These are phyloP conservation scores for Anthracocystis setariae DNA, from an alignment of 1,284 basidiomycete species.

Conservation along the genomic window DNA sequence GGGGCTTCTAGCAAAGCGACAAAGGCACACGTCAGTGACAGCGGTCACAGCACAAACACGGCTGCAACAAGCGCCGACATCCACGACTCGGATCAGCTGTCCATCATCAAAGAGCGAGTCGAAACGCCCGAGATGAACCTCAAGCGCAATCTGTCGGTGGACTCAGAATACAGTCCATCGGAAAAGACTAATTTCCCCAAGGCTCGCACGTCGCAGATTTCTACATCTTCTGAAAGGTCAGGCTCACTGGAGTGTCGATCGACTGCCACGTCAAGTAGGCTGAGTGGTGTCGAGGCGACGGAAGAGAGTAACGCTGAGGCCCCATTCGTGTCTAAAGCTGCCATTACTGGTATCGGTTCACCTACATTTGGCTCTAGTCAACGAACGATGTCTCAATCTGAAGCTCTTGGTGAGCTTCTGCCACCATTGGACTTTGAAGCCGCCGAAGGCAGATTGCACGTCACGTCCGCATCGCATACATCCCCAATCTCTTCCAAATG, in stretches of 20 bases:
- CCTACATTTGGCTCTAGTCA: conserved; percentile 19
- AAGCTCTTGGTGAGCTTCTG: conserved; percentile 16
- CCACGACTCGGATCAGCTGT: conserved; percentile 38
- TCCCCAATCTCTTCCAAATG: conserved; percentile 15
- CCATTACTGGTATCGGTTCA: conserved; percentile 21
- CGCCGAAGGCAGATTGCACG: background rate
- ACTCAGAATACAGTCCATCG: conserved; percentile 12
- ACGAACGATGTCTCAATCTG: conserved; percentile 15
- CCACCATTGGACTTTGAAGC: conserved; percentile 21
- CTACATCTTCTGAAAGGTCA: conserved; percentile 20
- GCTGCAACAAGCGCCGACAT: conserved; percentile 40
- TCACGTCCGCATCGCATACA: conserved; percentile 12
- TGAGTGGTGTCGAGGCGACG: background rate
- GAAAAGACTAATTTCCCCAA: conserved; percentile 2
- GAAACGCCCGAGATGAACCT: conserved; percentile 30
- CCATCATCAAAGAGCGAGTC: conserved; percentile 38
- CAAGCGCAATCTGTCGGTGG: conserved; percentile 20
- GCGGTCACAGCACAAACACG: conserved; percentile 37
- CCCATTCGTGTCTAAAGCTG: background rate
- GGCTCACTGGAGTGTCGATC: conserved; percentile 7
- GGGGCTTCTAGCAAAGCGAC: conserved; percentile 19
- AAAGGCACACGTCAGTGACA: conserved; percentile 30
- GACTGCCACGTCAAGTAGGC: background rate
- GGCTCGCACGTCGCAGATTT: conserved; percentile 6
- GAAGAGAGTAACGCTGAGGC: background rate